Evolutionary conservation across 805 yeast species (phyloP), one percentile per base, ranked within the genome.

Genomic region (Sugiyamaella qingdaonensis): DNA sequence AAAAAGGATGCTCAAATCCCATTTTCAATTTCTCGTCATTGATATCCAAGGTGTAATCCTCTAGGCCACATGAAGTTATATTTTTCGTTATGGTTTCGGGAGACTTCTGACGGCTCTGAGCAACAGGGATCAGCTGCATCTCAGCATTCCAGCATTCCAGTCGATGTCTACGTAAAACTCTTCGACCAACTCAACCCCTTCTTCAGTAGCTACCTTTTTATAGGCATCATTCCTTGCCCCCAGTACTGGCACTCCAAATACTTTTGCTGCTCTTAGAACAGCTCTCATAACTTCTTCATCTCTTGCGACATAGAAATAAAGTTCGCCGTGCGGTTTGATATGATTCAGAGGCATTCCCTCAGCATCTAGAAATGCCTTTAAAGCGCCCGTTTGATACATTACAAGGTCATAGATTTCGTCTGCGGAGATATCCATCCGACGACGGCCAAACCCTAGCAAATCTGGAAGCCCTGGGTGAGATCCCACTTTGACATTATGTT

Each of bases 351-450:
- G 47, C 33, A 44, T 27, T 10, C 47, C 47, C 19, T 44, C 47
- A 21, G 47, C 47, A 24, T 44, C 47, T 10, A 44, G 33, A 36
- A 44, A 44, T 7, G 47, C 47, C 11, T 44, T 44, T 24, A 44
- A 44, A 18, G 47, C 47, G 2, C 47, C 47, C 2, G 47, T 44
- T 16, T 44, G 47, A 10, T 44, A 44, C 47, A 44, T 44, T 5
- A 44, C 47, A 3, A 44, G 35, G 10, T 44, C 47, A 27, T 44
- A 44, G 18, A 44, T 44, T 29, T 44, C 47, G 4, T 44, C 47
- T 16, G 47, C 47, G 10, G 47, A 44, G 31, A 44, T 44, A 27
- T 44, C 47, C 47, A 44, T 44, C 18, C 47, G 47, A 10, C 47
- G 33, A 10, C 47, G n/a, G 2, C 47, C 47, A 44, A 44, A 44